Evolutionary conservation across 202 grass and related monocot genomes (phyloP).

Genomic region (Carex arenaria): DNA sequence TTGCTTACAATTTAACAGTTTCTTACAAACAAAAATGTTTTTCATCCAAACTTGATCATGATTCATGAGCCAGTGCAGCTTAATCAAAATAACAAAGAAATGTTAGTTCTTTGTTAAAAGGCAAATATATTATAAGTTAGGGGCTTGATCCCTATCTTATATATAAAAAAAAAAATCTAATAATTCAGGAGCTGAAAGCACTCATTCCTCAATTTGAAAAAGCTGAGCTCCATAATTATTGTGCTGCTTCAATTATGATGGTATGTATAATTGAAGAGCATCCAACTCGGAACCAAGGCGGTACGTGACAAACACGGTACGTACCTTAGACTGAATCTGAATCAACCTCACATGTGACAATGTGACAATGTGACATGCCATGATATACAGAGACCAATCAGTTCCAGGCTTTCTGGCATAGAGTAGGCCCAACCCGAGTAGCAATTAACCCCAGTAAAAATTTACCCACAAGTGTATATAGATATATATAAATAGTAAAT

Average conservation of each 20-base stretch:
- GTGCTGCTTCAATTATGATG: not conserved
- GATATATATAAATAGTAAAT: not conserved
- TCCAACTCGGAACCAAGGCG: not conserved
- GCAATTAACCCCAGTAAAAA: not conserved
- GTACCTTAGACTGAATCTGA: not conserved
- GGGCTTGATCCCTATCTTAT: too few species aligned
- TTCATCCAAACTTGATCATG: not conserved
- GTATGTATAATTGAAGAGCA: not conserved
- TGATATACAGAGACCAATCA: not conserved
- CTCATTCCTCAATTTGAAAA: not conserved
- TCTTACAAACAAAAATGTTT: not conserved
- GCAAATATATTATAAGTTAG: too few species aligned
- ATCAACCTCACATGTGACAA: not conserved
- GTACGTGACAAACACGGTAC: constrained; percentile 7
- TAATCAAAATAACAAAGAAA: not conserved
- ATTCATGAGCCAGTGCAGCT: not conserved
- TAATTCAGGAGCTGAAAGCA: not conserved
- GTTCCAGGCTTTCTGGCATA: not conserved
- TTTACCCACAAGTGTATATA: not conserved
- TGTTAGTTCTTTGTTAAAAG: not conserved
- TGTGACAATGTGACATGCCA: not conserved
- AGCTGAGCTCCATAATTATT: not conserved
- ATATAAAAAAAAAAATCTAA: not conserved
- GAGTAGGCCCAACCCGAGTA: not conserved
- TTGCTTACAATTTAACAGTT: not conserved